A percentile compares a stretch with the other conserved stretches of the same genome.
phyloP scores from a whole-genome alignment of 495 filamentous ascomycete species.

The Mytilinidion resinicola region DNA sequence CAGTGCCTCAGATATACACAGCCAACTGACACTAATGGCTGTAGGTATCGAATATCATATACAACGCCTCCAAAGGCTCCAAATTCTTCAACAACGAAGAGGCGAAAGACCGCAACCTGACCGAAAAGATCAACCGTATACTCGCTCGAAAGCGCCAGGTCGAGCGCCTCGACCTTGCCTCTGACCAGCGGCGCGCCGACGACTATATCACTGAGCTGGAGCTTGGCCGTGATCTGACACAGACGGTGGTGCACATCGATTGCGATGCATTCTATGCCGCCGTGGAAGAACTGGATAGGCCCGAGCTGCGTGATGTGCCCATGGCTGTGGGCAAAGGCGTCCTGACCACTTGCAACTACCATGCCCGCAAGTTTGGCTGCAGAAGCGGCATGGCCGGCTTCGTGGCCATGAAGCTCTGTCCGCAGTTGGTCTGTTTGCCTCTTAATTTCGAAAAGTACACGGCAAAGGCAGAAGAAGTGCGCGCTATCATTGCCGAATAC shows the following conservation, averaged over 20 bases:
- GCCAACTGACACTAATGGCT: background rate
- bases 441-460: constrained; percentile 87
- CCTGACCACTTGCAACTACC: constrained; percentile 91
- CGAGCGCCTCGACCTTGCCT: constrained; percentile 65
- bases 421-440: constrained; percentile 74
- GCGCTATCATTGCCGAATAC: constrained; percentile 74
- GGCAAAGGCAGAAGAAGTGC: constrained; percentile 82
- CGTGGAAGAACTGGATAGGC: constrained; percentile 86
- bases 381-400: constrained; percentile 94
- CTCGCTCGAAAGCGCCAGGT: constrained; percentile 68
- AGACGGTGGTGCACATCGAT: constrained; percentile 84
- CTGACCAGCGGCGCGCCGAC: constrained; percentile 69
- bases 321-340: constrained; percentile 94
- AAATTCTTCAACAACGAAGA: constrained; percentile 97
- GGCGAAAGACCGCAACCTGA: constrained; percentile 70
- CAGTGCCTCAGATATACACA: background rate
- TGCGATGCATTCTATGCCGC: constrained; percentile 98
- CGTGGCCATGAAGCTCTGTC: constrained; percentile 90
- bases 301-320: constrained; percentile 80
- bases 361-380: constrained; percentile 82
- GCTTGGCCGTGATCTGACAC: constrained; percentile 68
- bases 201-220: constrained; percentile 78
- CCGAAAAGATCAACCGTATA: constrained; percentile 79
- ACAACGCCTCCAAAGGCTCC: constrained; percentile 91
- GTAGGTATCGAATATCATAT: constrained; percentile 92